A percentile compares a stretch with the other conserved stretches of the same genome.
Conservation (phyloP, 1,284 basidiomycete genomes). For the Marasmius fiardii region DNA sequence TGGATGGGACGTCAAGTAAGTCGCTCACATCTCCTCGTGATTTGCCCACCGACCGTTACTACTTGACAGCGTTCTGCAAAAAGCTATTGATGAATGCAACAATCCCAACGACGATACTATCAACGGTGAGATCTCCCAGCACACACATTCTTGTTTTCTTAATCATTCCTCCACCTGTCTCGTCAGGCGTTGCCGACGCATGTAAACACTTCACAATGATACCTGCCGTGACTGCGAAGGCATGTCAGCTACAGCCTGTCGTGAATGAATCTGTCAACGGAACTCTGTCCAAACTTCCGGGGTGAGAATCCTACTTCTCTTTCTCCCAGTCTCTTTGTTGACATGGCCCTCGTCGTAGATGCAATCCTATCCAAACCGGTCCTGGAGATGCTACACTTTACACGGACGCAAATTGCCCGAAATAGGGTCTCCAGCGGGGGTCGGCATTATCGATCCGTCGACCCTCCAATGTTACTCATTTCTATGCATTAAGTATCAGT, state of each 20-base stretch:
- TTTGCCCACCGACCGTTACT: background rate
- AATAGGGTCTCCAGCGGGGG: background rate
- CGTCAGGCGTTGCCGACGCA: background rate
- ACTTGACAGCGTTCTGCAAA: background rate
- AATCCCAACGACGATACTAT: background rate
- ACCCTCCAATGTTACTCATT: too few species aligned
- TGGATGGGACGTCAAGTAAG: background rate
- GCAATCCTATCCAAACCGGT: background rate
- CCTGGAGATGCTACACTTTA: background rate
- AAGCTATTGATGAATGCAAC: background rate
- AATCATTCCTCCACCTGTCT: too few species aligned
- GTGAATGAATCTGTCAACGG: background rate
- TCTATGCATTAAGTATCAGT: too few species aligned
- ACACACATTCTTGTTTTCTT: background rate
- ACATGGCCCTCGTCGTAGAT: background rate
- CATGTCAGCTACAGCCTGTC: background rate
- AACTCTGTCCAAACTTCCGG: background rate
- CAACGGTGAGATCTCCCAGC: background rate
- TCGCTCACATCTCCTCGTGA: background rate
- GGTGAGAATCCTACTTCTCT: background rate
- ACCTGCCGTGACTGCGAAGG: background rate
- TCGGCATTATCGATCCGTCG: too few species aligned
- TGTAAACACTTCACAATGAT: background rate
- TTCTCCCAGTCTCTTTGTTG: background rate
- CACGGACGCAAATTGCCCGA: background rate